These are phyloP conservation scores for Penicillium fuscoglaucum DNA, from an alignment of 2,329 filamentous ascomycete genomes.

Conservation along the genomic window DNA sequence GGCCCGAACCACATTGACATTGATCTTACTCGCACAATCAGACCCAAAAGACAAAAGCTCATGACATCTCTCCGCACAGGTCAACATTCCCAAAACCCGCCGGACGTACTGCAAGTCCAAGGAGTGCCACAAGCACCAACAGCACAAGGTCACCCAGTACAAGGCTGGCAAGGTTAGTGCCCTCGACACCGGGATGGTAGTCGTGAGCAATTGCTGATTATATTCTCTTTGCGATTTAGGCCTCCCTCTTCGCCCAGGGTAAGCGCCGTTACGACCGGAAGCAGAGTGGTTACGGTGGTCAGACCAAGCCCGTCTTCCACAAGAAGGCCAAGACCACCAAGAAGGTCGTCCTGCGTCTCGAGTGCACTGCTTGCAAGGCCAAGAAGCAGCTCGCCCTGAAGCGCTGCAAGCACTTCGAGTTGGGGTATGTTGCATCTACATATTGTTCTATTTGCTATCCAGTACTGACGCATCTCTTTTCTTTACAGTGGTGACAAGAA, in stretches of 20 bases:
- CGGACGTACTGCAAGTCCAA: constrained; percentile 98
- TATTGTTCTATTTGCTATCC: not conserved
- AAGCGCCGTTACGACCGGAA: constrained; percentile 99
- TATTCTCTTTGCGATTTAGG: constrained; percentile 49
- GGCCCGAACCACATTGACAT: constrained; percentile 10
- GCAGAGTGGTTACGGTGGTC: constrained; percentile 99
- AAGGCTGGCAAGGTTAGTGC: constrained; percentile 81
- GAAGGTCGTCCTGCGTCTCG: constrained; percentile 98
- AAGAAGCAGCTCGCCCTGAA: constrained; percentile 98
- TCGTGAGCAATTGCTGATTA: constrained; percentile 28
- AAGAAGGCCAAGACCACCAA: constrained; percentile 99
- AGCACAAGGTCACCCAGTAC: constrained; percentile 95
- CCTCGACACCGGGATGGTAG: constrained; percentile 20
- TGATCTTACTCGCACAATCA: constrained; percentile 6
- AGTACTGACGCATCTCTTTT: constrained; percentile 45
- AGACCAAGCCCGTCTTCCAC: constrained; percentile 99
- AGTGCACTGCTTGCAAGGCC: constrained; percentile 97
- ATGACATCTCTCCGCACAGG: constrained; percentile 53
- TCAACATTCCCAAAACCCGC: constrained; percentile 98
- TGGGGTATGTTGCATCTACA: constrained; percentile 69
- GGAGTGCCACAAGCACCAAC: constrained; percentile 89
- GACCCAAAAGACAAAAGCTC: constrained; percentile 22
- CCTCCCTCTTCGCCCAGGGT: constrained; percentile 94
- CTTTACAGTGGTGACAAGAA: constrained; percentile 96
- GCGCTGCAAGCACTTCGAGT: constrained; percentile 99